Evolutionary conservation across 768 basidiomycete species (phyloP), one percentile per base, ranked within the genome.

Genomic region (Suillus tomentosus): DNA sequence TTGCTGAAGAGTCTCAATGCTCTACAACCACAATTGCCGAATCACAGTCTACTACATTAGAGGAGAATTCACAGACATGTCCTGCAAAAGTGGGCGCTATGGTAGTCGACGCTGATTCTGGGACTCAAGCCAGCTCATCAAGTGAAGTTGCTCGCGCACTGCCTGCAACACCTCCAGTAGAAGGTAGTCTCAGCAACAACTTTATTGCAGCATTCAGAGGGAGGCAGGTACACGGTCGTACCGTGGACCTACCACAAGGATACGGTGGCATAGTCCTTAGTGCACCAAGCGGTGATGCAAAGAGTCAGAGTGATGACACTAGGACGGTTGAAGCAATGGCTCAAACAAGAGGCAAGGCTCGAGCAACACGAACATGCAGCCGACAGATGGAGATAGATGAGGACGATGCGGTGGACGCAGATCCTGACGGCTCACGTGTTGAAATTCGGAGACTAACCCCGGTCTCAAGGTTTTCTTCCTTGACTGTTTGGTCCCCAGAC

Each of bases 401-500:
- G 8, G 73, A 70, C 36, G 73, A 71, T n/a, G 71, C 67, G 42
- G 66, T 67, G 40, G 68, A 70, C 6, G 73, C 66, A 3, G 71
- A 61, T 50, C 72, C 73, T 36, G 72, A 71, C 31, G 24, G 59
- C 40, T 62, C 61, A 24, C 27, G 47, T 11, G 68, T 70, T 0
- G 60, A 13, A 22, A 72, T 70, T 24, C 79, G 79, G 53, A 74
- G 67, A 13, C 73, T 91, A 62, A 69, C 77, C 8, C 83, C 88
- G 5, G 76, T 78, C 3, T 81, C 84, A 0, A 80, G 79, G 55
- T 94, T 94, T 70, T 79, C 82, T 3, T 85, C 85, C 1, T 85
- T 94, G 67, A 83, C 84, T n/a, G 71, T 94, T 27, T 94, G 92
- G 92, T 80, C 87, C 64, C 83, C 88, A 5, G 93, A 94, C 73